Evolutionary conservation across 2,329 filamentous ascomycete genomes (phyloP).

Genomic region (Fusarium nisikadoi): DNA sequence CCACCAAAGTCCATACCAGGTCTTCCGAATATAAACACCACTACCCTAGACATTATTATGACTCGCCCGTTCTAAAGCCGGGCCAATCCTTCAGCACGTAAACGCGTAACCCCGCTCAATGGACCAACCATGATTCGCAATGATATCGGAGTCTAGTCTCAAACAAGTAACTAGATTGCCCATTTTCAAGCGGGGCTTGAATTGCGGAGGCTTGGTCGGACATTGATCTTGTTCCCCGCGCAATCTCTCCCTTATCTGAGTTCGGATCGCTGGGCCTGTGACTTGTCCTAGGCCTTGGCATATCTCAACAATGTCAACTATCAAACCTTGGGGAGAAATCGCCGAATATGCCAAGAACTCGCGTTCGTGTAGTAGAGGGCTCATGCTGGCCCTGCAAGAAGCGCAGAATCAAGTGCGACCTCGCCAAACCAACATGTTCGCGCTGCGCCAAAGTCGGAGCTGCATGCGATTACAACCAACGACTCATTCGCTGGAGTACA

Average conservation of each 20-base stretch:
- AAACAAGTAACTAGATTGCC: conserved; percentile 40
- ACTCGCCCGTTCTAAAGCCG: neutral
- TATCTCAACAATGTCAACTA: neutral
- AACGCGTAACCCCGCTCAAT: neutral
- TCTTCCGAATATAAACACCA: too few relatives aligned
- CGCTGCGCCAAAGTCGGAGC: conserved; percentile 49
- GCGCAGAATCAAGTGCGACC: conserved; percentile 56
- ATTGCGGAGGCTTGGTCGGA: neutral
- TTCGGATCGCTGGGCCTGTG: neutral
- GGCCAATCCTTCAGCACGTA: neutral
- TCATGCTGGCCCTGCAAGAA: conserved; percentile 59
- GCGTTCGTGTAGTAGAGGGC: conserved; percentile 46
- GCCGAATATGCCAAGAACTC: conserved; percentile 2
- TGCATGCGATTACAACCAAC: conserved; percentile 47
- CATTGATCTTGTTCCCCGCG: conserved; percentile 23
- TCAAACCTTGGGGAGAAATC: neutral
- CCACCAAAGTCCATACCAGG: too few relatives aligned
- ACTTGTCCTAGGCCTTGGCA: neutral
- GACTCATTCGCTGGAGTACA: conserved; percentile 56
- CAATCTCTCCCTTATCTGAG: neutral
- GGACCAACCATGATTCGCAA: conserved; percentile 1
- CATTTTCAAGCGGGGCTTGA: conserved; percentile 21
- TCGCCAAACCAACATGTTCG: conserved; percentile 51
- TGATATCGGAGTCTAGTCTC: conserved; percentile 1
- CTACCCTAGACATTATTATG: neutral